Evolutionary conservation across 495 filamentous ascomycete species (phyloP), one percentile per base, ranked within the genome.

Genomic region (Hypoxylon perforatum): DNA sequence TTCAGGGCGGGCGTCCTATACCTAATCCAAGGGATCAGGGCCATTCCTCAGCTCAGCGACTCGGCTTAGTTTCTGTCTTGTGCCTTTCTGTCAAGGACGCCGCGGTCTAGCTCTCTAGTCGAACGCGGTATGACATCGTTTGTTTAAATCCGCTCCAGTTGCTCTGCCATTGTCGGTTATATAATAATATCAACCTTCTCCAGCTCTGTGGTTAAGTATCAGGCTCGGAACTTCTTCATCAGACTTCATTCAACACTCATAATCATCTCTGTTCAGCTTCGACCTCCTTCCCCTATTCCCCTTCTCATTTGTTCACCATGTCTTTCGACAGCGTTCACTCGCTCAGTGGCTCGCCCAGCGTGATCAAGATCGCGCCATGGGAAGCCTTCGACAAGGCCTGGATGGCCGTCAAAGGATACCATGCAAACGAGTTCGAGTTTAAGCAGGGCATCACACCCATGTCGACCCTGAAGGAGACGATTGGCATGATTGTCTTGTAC

Each of bases 331-430:
- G 35, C 5, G 15, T 56, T 10, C 58, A 66, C 35, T 47, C 55
- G 0, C 15, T 55, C 56, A 48, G 35, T 7, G 56, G 42, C 11
- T 60, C 44, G 36, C 63, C 57, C 4, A 48, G 67, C 54, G 63
- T 66, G 52, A 70, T 97, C 76, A 93, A 91, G 75, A 82, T 97
- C 62, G 81, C 92, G 55, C 82, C 97, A 79, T 98, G 94, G 94
- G 92, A 93, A 60, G 85, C 94, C 75, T 98, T 97, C 86, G 88
- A 90, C 80, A 87, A 91, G 80, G 85, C 82, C 63, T 97, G 88
- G 78, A 86, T 87, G 73, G 73, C 80, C 38, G 84, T 91, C 54
- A 84, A 83, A 67, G 94, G 93, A 67, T 90, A 88, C 73, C 83
- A 84, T 53, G 86, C 90, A 36, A 82, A 89, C 53, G 86, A 91